Conservation (phyloP, 2,329 filamentous ascomycete genomes). For the Penicillium griseofulvum region DNA sequence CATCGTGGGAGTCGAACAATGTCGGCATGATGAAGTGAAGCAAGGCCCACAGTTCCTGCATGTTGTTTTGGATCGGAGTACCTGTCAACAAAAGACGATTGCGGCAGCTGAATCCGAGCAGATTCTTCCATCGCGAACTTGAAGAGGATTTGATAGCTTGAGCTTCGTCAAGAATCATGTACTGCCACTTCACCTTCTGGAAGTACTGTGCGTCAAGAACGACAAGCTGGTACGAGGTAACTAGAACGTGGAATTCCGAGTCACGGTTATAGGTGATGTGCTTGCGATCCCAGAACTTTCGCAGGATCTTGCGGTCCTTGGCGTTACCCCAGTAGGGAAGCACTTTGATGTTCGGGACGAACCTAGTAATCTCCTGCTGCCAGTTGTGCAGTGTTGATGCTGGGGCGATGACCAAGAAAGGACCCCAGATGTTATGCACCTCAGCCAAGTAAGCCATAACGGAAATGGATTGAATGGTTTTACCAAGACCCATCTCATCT, state of each 20-base stretch:
- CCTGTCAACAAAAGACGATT: conserved; percentile 91
- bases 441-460: conserved; percentile 99
- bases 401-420: conserved; percentile 93
- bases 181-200: conserved; percentile 99
- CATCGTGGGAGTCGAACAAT: conserved; percentile 68
- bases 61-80: conserved; percentile 99
- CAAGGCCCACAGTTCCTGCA: conserved; percentile 97
- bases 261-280: conserved; percentile 93
- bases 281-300: conserved; percentile 99
- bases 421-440: conserved; percentile 96
- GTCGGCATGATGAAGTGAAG: conserved; percentile 99
- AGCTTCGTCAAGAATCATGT: conserved; percentile 99
- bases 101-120: conserved; percentile 90
- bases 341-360: conserved; percentile 92
- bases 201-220: conserved; percentile 96
- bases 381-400: conserved; percentile 97
- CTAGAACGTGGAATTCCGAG: conserved; percentile 89
- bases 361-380: conserved; percentile 96
- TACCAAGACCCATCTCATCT: conserved; percentile 99
- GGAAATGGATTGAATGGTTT: conserved; percentile 97
- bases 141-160: conserved; percentile 98
- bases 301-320: conserved; percentile 88
- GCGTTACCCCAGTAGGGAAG: conserved; percentile 97
- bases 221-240: conserved; percentile 96
- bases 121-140: conserved; percentile 93